Evolutionary conservation across 805 yeast species (phyloP).

Genomic region (Teunomyces pallodes): DNA sequence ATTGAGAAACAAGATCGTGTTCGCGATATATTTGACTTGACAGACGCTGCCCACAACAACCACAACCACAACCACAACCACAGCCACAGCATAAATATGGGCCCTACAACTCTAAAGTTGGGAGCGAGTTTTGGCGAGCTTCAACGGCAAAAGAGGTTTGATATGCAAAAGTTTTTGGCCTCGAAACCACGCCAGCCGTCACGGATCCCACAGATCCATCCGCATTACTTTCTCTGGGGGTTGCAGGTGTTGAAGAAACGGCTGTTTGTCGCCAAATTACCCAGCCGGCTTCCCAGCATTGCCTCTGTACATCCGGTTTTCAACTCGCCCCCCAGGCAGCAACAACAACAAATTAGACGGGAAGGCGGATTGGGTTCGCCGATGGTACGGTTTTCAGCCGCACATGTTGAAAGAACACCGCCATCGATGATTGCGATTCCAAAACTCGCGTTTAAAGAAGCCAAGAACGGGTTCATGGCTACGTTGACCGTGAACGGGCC

Average conservation of each 20-base stretch:
- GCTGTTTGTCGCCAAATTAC: conserved; percentile 13
- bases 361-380: background rate
- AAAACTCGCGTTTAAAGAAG: background rate
- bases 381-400: background rate
- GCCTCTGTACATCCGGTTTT: conserved; percentile 31
- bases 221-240: conserved; percentile 17
- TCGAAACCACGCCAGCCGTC: conserved; percentile 10
- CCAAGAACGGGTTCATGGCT: background rate
- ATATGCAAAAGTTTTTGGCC: conserved; percentile 2
- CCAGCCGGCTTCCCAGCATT: conserved; percentile 27
- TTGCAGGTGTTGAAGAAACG: conserved; percentile 20
- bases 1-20: conserved; percentile 30
- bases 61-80: background rate
- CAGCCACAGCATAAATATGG: background rate
- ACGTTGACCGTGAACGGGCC: background rate
- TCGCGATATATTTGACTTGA: conserved; percentile 16
- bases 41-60: background rate
- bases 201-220: conserved; percentile 24
- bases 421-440: background rate
- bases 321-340: conserved; percentile 17
- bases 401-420: background rate
- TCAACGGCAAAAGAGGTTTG: background rate
- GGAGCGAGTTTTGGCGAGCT: background rate
- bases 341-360: background rate
- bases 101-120: background rate